Conservation (phyloP, 225 moss, liverwort and hornwort species). For the Polytrichum commune region DNA sequence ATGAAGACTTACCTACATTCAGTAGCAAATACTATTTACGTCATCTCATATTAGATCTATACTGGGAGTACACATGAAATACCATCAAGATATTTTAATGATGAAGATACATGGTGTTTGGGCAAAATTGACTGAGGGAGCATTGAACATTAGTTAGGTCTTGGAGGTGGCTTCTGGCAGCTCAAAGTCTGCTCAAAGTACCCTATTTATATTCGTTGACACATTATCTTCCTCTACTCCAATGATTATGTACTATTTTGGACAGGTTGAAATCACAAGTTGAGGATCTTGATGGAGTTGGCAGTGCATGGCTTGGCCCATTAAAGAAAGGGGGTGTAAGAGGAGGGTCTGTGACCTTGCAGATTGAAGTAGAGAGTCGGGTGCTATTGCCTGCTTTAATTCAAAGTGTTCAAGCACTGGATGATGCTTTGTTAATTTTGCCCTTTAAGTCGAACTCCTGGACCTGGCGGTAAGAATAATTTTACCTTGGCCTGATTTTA, state of each 20-base stretch:
- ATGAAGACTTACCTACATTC: too few species aligned
- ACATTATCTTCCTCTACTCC: neutral
- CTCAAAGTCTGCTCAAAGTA: too few species aligned
- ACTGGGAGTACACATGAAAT: too few species aligned
- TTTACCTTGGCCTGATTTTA: neutral
- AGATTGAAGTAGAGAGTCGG: constrained; percentile 80
- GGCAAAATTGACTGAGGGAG: too few species aligned
- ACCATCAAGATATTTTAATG: too few species aligned
- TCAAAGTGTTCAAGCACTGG: constrained; percentile 73
- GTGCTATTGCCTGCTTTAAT: constrained; percentile 67
- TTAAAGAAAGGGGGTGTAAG: constrained; percentile 74
- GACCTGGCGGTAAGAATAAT: constrained; percentile 65
- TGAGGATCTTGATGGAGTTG: constrained; percentile 72
- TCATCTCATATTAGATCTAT: too few species aligned
- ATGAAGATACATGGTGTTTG: too few species aligned
- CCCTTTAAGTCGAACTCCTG: constrained; percentile 83
- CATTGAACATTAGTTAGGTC: too few species aligned
- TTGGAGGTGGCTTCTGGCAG: too few species aligned
- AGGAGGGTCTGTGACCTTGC: constrained; percentile 77
- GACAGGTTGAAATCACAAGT: constrained; percentile 65
- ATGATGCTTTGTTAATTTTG: constrained; percentile 58
- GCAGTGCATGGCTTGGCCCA: constrained; percentile 73
- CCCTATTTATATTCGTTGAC: too few species aligned
- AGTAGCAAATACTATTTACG: too few species aligned
- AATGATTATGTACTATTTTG: neutral